Percentiles rank a stretch among this genome's conserved stretches.
phyloP scores from a whole-genome alignment of 441 rosid species.

The Melastoma candidum region DNA sequence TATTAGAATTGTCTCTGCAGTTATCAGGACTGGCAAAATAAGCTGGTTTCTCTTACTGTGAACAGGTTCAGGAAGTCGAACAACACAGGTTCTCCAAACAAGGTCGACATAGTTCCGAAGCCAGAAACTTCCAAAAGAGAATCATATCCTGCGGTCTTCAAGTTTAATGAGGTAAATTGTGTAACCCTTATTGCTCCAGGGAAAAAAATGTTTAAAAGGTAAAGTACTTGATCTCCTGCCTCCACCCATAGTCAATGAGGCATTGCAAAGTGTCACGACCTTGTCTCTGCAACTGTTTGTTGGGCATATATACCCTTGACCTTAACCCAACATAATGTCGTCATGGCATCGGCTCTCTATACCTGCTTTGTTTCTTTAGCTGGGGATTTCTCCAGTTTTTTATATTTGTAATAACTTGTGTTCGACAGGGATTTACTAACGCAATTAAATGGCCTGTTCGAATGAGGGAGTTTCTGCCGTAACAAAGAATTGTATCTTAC shows the following conservation, averaged over 20 bases:
- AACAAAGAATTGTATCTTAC: conserved; percentile 7
- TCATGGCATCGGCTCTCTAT: too few species aligned
- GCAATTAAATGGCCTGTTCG: conserved; percentile 87
- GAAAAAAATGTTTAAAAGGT: too few species aligned
- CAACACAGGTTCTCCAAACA: conserved; percentile 34
- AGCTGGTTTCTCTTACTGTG: neutral
- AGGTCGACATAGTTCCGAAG: conserved; percentile 31
- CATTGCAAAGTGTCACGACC: too few species aligned
- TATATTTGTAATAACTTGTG: neutral
- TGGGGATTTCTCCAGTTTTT: neutral
- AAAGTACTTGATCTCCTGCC: too few species aligned
- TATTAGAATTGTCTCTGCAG: neutral
- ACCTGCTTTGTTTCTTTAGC: too few species aligned
- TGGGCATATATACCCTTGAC: too few species aligned
- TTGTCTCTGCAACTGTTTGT: too few species aligned
- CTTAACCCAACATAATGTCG: too few species aligned
- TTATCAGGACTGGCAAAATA: neutral
- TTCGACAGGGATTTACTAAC: conserved; percentile 75
- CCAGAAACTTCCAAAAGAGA: conserved; percentile 47
- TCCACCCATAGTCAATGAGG: too few species aligned
- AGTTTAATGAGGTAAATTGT: conserved; percentile 72
- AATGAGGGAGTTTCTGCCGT: conserved; percentile 60
- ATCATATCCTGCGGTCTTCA: conserved; percentile 69
- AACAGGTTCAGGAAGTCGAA: conserved; percentile 65
- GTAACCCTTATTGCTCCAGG: neutral